Evolutionary conservation across 164 flowering plant genomes (phyloP), one percentile per base, ranked within the genome.

Genomic region (Liquidambar formosana): DNA sequence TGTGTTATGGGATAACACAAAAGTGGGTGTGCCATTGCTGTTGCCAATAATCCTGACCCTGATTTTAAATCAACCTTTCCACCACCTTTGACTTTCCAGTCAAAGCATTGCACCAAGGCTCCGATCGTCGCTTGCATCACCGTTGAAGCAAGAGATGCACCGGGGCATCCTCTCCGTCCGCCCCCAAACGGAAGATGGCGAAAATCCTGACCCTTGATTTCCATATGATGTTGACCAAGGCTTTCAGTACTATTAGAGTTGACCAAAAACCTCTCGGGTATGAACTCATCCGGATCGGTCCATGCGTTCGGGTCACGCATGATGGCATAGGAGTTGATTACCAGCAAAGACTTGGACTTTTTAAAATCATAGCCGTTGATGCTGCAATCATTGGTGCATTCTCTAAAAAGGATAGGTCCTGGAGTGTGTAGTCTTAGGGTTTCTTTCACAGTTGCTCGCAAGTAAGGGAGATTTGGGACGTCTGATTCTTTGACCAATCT

Each of bases 101-200:
- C 80, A 68, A 80, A 80, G 63, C 80, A 72, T 57, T 80, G 83
- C 1, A 77, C 80, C 72, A 80, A 25, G 0, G 76, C 23, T 10
- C 73, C 83, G 6, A 80, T 56, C 0, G 76, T 66, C 19, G 71
- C n/a, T 28, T 74, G 80, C 77, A 77, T 71, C 52, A 77, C 64
- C 44, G 53, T 10, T 72, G 68, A 60, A 2, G 80, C 83, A 6
- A 80, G 74, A 0, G 80, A 71, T 15, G 78, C 76, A 4, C 83
- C 83, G 0, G 83, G 61, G 67, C 83, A 80, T 4, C 74, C 83
- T 58, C 83, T 68, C 49, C 79, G 44, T 12, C 83, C 83, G 54
- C 78, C 75, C 21, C 83, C 83, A 26, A 80, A 80, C 5, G 83
- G 83, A 6, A 77, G 46, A 56, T 64, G 75, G 4, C 73, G 65